Base-by-base conservation (phyloP, 352 stramenopile genomes). In the Halophytophthora batemanensis region DNA sequence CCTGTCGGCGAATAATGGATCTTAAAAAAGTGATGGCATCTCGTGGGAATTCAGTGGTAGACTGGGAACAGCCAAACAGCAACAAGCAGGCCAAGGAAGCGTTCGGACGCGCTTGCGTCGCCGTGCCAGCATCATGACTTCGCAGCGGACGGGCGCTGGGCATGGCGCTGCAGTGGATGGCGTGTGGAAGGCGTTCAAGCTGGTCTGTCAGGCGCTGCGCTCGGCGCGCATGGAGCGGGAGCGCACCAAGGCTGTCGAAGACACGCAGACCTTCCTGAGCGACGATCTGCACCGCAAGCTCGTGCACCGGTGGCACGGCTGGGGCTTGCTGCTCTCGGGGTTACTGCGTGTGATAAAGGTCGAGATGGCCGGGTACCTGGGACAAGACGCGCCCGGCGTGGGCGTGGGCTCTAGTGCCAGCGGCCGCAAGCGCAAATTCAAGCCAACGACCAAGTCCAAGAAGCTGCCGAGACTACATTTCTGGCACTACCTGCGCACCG, bases 281-380 rank as follows among this genome's bases (percentile, higher is more conserved):
- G 66, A 82, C 43, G 60, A 84, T n/a, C 48, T 46, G 33, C 63
- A 55, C 29, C 78, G 78, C 17, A 61, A 74, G 39, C 62, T 74
- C 35, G 66, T 93, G 38, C 80, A 87, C 56, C 81, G 80, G 45
- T 93, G 80, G 82, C 72, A 72, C 45, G 71, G 60, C 10, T 93
- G 82, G 82, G 77, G 78, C 5, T 68, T 76, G 43, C 39, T 91
- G 25, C 58, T 91, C 28, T 69, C 61, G 7, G 71, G 52, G 34
- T 37, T 88, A 10, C 59, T 91, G 33, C 46, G 71, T 18, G 66
- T 71, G 10, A 51, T 93, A 5, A 70, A 75, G 37, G 46, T 37
- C 22, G 78, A 93, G 15, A 53, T 76, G 49, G 61, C 76, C 29
- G 25, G 33, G 41, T 89, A 74, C 34, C 55, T 89, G 25, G 47